Evolutionary conservation across 1,139 yeast genomes (phyloP).

Genomic region (Magnusiomyces magnusii): DNA sequence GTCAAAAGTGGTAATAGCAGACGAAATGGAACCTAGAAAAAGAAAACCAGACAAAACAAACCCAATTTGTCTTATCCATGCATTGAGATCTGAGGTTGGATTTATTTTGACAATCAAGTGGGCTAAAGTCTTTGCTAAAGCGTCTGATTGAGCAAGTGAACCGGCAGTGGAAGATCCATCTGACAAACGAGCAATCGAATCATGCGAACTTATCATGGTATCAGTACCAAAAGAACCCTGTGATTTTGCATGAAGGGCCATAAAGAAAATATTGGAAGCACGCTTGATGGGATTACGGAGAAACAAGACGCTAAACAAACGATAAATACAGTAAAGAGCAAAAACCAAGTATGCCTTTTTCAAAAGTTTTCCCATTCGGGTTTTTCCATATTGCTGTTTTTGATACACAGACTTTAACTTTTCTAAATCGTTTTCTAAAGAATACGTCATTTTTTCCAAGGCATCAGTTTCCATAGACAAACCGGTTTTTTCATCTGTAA

Average conservation of each 20-base stretch:
- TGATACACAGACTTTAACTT: constrained; percentile 23
- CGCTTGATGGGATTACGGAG: constrained; percentile 26
- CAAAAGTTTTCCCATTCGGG: constrained; percentile 31
- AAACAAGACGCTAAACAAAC: constrained; percentile 43
- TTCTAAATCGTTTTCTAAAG: constrained; percentile 31
- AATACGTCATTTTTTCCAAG: constrained; percentile 38
- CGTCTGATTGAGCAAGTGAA: constrained; percentile 21
- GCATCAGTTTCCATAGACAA: constrained; percentile 67
- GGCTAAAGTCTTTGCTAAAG: constrained; percentile 53
- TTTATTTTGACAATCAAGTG: constrained; percentile 28
- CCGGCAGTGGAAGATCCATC: background rate
- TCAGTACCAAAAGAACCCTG: background rate
- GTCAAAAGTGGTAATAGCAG: constrained; percentile 29
- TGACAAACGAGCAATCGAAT: background rate
- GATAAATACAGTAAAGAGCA: constrained; percentile 57
- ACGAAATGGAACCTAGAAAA: constrained; percentile 52
- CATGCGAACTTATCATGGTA: background rate
- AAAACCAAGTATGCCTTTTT: constrained; percentile 34
- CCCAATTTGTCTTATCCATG: constrained; percentile 56
- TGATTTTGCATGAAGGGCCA: constrained; percentile 7
- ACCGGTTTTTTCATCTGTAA: constrained; percentile 59
- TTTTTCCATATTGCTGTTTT: constrained; percentile 27
- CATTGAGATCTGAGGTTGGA: constrained; percentile 38
- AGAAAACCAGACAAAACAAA: constrained; percentile 57
- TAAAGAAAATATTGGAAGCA: constrained; percentile 8